phyloP scores from a whole-genome alignment of 176 grass and related monocot species.

The Hsuehochloa calcarea region DNA sequence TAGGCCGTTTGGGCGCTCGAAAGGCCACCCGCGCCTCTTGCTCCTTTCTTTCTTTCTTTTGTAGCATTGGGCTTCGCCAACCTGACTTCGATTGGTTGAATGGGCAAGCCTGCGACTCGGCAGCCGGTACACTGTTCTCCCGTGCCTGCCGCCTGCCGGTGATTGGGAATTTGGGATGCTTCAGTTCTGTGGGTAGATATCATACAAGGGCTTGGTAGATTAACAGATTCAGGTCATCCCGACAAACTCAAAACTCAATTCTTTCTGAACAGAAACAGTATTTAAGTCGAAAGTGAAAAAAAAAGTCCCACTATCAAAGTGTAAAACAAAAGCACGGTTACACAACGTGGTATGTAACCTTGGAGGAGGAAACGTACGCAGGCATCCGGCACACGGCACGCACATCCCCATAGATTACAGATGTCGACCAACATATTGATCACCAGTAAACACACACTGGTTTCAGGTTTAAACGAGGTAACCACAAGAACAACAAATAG shows the following conservation, averaged over 20 bases:
- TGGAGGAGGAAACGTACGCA: too few species aligned
- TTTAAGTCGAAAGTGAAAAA: not conserved
- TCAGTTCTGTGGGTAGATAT: not conserved
- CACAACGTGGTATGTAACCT: not conserved
- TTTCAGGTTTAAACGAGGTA: not conserved
- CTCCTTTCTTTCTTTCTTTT: not conserved
- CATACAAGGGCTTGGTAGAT: not conserved
- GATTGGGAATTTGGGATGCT: not conserved
- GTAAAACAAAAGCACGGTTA: not conserved
- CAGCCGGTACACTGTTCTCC: not conserved
- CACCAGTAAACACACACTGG: too few species aligned
- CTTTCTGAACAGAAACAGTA: too few species aligned
- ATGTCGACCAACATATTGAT: too few species aligned
- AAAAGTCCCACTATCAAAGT: not conserved
- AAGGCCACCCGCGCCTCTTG: slow-evolving; percentile 25
- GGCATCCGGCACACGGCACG: not conserved
- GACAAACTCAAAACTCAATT: too few species aligned
- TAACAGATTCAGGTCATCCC: not conserved
- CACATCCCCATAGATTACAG: not conserved
- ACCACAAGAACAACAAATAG: not conserved
- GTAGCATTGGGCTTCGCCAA: not conserved
- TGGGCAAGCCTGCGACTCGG: slow-evolving; percentile 14
- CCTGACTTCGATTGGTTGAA: too few species aligned
- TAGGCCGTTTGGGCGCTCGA: slow-evolving; percentile 20
- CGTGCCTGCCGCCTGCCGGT: not conserved